Conservation (phyloP, 2,329 filamentous ascomycete species). For the Coniochaeta prunicola region DNA sequence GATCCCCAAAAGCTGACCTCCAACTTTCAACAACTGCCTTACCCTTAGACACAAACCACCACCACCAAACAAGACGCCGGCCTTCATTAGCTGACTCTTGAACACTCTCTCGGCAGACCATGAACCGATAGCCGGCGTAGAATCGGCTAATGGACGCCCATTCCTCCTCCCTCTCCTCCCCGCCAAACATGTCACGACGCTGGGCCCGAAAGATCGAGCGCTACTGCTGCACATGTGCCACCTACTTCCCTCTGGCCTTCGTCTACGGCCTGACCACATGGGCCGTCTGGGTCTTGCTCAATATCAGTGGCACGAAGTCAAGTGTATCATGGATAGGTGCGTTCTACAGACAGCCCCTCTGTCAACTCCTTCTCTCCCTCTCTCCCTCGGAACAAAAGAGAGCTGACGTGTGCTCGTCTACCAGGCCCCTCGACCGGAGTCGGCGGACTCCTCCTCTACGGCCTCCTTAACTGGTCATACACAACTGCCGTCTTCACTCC, state of each 20-base stretch:
- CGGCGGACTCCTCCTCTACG: constrained; percentile 64
- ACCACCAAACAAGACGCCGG: background rate
- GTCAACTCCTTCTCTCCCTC: background rate
- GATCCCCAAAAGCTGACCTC: background rate
- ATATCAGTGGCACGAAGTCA: constrained; percentile 54
- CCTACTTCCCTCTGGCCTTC: constrained; percentile 81
- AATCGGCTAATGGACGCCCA: constrained; percentile 9
- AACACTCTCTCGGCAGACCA: background rate
- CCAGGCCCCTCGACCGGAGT: constrained; percentile 49
- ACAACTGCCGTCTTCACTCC: constrained; percentile 88
- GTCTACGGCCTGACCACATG: constrained; percentile 88
- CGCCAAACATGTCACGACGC: constrained; percentile 44
- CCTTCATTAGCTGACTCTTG: background rate
- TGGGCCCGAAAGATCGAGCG: constrained; percentile 70
- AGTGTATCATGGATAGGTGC: constrained; percentile 52
- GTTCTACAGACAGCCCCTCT: constrained; percentile 13
- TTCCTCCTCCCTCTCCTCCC: constrained; percentile 21
- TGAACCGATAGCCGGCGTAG: background rate
- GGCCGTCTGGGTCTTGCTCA: constrained; percentile 82
- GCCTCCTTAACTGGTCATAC: constrained; percentile 81
- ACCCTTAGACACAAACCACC: background rate
- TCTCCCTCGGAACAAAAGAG: background rate
- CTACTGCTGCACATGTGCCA: constrained; percentile 70
- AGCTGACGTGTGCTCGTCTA: background rate
- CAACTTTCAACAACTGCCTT: background rate